Percentiles rank a stretch among this genome's conserved stretches.
These are phyloP conservation scores for Penicillium verrucosum DNA, from an alignment of 2,329 filamentous ascomycete genomes.

Conservation along the genomic window DNA sequence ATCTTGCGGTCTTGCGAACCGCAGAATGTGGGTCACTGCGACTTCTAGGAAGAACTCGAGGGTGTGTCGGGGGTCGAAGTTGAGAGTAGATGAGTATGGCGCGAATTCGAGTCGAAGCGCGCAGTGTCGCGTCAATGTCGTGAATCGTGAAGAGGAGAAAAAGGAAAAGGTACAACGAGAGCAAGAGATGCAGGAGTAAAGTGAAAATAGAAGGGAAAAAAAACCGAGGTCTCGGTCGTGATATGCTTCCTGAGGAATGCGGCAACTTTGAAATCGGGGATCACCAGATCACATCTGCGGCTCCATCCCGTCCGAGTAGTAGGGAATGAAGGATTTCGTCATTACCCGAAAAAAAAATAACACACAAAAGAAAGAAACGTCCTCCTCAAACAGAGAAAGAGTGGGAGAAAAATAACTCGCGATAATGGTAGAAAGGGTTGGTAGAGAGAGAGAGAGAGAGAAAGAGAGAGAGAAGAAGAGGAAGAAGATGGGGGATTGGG, in stretches of 20 bases:
- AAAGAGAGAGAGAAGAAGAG: constrained; percentile 4
- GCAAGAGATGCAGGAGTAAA: constrained; percentile 10
- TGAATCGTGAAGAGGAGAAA: constrained; percentile 21
- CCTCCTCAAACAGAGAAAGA: neutral
- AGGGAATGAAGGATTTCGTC: constrained; percentile 19
- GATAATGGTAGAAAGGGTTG: constrained; percentile 12
- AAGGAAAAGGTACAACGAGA: constrained; percentile 16
- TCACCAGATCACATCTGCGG: constrained; percentile 29
- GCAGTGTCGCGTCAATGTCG: constrained; percentile 17
- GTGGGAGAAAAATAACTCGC: constrained; percentile 12
- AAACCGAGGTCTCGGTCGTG: constrained; percentile 17
- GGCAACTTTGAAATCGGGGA: constrained; percentile 22
- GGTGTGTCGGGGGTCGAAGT: constrained; percentile 2
- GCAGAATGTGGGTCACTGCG: constrained; percentile 10
- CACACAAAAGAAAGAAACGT: constrained; percentile 19
- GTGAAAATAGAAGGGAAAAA: constrained; percentile 1
- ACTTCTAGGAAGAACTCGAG: constrained; percentile 8
- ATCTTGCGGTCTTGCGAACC: constrained; percentile 1
- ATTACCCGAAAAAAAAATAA: constrained; percentile 16
- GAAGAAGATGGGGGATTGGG: constrained; percentile 13
- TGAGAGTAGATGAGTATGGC: constrained; percentile 1
- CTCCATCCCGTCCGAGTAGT: constrained; percentile 21
- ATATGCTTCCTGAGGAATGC: constrained; percentile 21
- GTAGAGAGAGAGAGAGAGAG: constrained; percentile 9
- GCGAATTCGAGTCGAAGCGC: constrained; percentile 15